Conservation (phyloP, 2,329 filamentous ascomycete species). For the Rhinocladiella similis region DNA sequence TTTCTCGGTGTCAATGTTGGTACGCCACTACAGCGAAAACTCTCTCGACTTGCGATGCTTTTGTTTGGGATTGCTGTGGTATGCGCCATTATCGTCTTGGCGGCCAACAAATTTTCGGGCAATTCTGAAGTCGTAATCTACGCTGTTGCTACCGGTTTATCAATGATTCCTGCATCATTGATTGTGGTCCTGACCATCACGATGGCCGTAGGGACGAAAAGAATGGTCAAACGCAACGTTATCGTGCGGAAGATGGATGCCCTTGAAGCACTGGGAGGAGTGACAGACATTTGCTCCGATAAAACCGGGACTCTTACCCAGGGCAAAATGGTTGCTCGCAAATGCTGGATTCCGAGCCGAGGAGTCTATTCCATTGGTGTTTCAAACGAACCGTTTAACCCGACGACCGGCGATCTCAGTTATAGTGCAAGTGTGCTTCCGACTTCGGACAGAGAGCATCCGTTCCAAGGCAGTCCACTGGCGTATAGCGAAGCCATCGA, state of each 20-base stretch:
- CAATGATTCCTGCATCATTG: slow-evolving; percentile 61
- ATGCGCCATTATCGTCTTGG: slow-evolving; percentile 69
- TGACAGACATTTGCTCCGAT: slow-evolving; percentile 53
- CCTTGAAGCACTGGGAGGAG: slow-evolving; percentile 57
- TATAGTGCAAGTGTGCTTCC: slow-evolving; percentile 38
- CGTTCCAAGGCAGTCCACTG: slow-evolving; percentile 15
- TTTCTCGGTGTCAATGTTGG: slow-evolving; percentile 70
- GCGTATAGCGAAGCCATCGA: slow-evolving; percentile 22
- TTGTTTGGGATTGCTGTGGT: slow-evolving; percentile 68
- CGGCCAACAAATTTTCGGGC: slow-evolving; percentile 59
- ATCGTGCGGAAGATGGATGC: slow-evolving; percentile 54
- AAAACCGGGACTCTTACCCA: slow-evolving; percentile 58
- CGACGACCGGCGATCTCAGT: slow-evolving; percentile 51
- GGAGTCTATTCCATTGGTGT: slow-evolving; percentile 60
- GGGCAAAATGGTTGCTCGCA: slow-evolving; percentile 63
- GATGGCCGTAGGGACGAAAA: slow-evolving; percentile 57
- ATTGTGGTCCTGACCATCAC: slow-evolving; percentile 65
- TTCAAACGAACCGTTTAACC: slow-evolving; percentile 59
- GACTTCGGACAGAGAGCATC: slow-evolving; percentile 24
- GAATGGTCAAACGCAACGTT: slow-evolving; percentile 52
- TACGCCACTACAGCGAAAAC: slow-evolving; percentile 68
- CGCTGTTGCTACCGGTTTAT: slow-evolving; percentile 59
- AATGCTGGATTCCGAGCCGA: slow-evolving; percentile 58
- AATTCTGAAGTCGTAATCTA: slow-evolving; percentile 65
- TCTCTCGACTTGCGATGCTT: slow-evolving; percentile 67